Evolutionary conservation across 139 green algal genomes (phyloP).

Genomic region (Micractinium conductrix): DNA sequence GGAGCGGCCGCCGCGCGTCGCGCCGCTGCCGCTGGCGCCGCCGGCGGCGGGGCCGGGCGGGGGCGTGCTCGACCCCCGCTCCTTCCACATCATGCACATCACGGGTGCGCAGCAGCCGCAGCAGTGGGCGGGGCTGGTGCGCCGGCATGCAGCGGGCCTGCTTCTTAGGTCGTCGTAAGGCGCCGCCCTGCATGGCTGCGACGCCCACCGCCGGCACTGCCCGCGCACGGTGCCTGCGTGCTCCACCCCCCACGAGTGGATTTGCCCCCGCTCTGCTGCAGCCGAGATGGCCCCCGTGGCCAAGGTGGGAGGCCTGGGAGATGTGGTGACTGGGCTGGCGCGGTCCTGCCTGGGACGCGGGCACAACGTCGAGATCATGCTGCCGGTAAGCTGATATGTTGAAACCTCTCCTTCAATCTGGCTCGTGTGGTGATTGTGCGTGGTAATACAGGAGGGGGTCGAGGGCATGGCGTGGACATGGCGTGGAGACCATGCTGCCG

Average conservation of each 20-base stretch:
- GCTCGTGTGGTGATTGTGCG: too few species aligned
- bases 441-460: too few species aligned
- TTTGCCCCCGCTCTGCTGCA: conserved; percentile 8
- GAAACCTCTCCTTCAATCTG: neutral
- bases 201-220: too few species aligned
- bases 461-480: too few species aligned
- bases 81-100: conserved; percentile 88
- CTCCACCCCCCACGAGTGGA: too few species aligned
- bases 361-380: conserved; percentile 80
- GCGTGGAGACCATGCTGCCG: conserved; percentile 74
- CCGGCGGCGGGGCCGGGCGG: neutral
- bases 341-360: conserved; percentile 71
- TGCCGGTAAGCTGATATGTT: conserved; percentile 41
- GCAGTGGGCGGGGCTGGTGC: neutral
- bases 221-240: too few species aligned
- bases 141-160: too few species aligned
- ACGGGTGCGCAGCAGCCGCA: conserved; percentile 34
- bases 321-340: conserved; percentile 89
- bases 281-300: conserved; percentile 94
- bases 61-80: conserved; percentile 37
- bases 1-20: conserved; percentile 39
- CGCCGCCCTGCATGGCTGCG: too few species aligned
- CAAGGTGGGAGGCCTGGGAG: conserved; percentile 96
- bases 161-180: neutral
- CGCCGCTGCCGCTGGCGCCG: conserved; percentile 9